Conservation (phyloP, 1,284 basidiomycete species). For the Phaffia rhodozyma region DNA sequence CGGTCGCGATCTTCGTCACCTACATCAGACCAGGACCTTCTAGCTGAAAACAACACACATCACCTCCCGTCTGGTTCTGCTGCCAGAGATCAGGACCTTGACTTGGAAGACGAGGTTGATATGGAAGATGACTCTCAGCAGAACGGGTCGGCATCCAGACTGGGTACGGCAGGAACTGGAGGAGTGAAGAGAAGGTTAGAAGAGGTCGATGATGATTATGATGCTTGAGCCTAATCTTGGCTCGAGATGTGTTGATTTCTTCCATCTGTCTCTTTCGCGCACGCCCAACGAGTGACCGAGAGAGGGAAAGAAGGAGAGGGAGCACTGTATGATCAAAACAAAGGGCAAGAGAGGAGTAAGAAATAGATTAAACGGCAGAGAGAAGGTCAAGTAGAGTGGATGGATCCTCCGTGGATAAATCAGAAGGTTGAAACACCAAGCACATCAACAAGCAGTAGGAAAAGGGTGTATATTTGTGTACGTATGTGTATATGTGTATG, state of each 20-base stretch:
- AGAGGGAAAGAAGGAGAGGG: background rate
- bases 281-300: background rate
- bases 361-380: background rate
- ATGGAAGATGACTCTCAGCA: constrained; percentile 2
- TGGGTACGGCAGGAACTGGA: background rate
- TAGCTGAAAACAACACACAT: background rate
- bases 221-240: background rate
- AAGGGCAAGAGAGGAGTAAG: background rate
- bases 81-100: background rate
- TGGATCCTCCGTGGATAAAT: background rate
- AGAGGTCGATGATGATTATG: constrained; percentile 15
- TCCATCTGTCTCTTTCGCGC: background rate
- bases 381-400: background rate
- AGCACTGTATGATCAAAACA: too few relatives aligned
- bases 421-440: too few relatives aligned
- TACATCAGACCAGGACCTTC: background rate
- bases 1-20: background rate
- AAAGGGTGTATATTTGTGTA: too few relatives aligned
- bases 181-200: constrained; percentile 9
- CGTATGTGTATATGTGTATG: too few relatives aligned
- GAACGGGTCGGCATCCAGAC: background rate
- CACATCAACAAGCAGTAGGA: too few relatives aligned
- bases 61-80: too few relatives aligned
- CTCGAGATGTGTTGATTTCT: background rate
- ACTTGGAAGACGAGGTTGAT: constrained; percentile 11